Base-by-base conservation (phyloP, 1,284 basidiomycete species). In the Ganoderma multipileum region DNA sequence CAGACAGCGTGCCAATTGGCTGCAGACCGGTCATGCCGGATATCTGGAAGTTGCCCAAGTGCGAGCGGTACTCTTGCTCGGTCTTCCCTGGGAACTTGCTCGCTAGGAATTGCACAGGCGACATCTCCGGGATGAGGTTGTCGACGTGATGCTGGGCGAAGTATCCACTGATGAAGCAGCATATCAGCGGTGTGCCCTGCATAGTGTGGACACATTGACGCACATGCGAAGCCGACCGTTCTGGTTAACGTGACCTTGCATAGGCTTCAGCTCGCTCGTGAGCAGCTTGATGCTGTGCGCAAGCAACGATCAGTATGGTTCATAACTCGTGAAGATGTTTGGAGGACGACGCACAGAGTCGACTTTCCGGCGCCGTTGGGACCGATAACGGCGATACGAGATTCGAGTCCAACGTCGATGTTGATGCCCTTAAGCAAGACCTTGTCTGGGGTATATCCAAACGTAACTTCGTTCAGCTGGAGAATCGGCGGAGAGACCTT, bases 91-190 rank as follows among this genome's bases (percentile, higher is more conserved):
- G 98, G 84, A 95, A 98, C 76, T 90, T 94, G 52, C 91, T 89
- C 23, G 95, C 94, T 38, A 99, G 84, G 85, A 98, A 99, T 74
- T 95, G 92, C 9, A 99, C 98, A 0, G 97, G 94, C 16, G 91
- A 92, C 86, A 97, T 89, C 4, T 86, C 87, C 0, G 96, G 90
- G 68, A 92, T 89, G 67, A 99, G 88, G 63, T 94, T 93, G 80
- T 99, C 98, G 64, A 99, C 93, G 79, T 99, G 98, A 81, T 99
- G 98, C 79, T 99, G 98, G 18, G 96, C 95, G 80, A 98, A 98
- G 84, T 98, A 97, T 39, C 93, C 94, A 69, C 90, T 94, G 76
- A 58, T 47, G 18, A n/a, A n/a, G 26, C n/a, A 36, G 23, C 2
- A 39, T 8, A 38, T 60, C 12, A 60, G 38, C 1, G 23, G 23